Percentiles rank a stretch among this genome's conserved stretches.
Evolutionary conservation across 2,329 filamentous ascomycete genomes (phyloP).

Genomic region (Clonostachys sp.): DNA sequence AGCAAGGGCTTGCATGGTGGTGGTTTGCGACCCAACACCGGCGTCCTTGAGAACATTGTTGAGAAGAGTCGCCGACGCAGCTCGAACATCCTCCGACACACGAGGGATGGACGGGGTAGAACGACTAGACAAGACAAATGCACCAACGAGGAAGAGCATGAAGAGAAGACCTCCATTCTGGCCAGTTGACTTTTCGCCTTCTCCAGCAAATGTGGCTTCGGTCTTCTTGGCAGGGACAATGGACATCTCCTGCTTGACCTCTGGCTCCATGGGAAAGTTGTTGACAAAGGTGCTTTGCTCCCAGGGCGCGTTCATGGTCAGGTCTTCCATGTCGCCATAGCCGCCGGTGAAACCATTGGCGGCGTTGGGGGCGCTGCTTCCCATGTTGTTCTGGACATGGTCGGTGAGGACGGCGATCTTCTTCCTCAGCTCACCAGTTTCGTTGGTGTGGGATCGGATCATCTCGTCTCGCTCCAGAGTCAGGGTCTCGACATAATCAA

Average conservation of each 20-base stretch:
- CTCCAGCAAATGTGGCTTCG: slow-evolving; percentile 24
- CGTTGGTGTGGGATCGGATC: slow-evolving; percentile 80
- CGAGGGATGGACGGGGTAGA: slow-evolving; percentile 67
- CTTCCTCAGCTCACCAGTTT: slow-evolving; percentile 88
- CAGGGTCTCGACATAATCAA: slow-evolving; percentile 71
- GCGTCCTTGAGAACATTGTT: slow-evolving; percentile 81
- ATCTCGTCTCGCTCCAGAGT: slow-evolving; percentile 89
- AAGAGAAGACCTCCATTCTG: slow-evolving; percentile 80
- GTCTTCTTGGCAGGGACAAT: slow-evolving; percentile 49
- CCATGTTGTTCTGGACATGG: slow-evolving; percentile 67
- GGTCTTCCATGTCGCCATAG: slow-evolving; percentile 78
- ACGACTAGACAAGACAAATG: slow-evolving; percentile 88
- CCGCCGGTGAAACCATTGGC: slow-evolving; percentile 63
- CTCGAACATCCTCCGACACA: slow-evolving; percentile 76
- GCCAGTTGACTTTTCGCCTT: slow-evolving; percentile 57
- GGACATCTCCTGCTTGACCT: slow-evolving; percentile 57
- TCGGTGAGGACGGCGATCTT: slow-evolving; percentile 80
- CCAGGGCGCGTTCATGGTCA: slow-evolving; percentile 79
- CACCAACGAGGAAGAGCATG: slow-evolving; percentile 95
- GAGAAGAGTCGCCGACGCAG: slow-evolving; percentile 71
- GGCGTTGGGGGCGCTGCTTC: slow-evolving; percentile 25
- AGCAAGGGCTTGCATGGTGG: slow-evolving; percentile 37
- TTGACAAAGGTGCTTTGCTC: slow-evolving; percentile 70
- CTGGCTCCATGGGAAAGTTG: slow-evolving; percentile 60
- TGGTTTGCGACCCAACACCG: slow-evolving; percentile 46